Evolutionary conservation across 306 rosid genomes (phyloP).

Genomic region (Sindora glabra): DNA sequence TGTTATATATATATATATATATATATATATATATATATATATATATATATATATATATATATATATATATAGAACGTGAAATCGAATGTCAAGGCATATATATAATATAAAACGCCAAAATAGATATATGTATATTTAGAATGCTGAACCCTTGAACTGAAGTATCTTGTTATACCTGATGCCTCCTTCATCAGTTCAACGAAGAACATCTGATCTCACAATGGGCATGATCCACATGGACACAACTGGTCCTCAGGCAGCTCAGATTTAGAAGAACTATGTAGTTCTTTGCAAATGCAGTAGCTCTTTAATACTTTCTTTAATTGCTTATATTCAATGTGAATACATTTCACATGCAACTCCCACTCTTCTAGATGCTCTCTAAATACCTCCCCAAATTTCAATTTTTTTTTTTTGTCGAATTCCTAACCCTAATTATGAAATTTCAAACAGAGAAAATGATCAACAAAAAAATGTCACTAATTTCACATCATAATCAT

Average conservation of each 20-base stretch:
- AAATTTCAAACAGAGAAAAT: not conserved
- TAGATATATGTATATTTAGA: too few relatives aligned
- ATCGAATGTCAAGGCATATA: too few relatives aligned
- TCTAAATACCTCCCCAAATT: slow-evolving; percentile 58
- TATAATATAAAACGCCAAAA: too few relatives aligned
- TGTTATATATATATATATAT: too few relatives aligned
- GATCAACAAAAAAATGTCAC: too few relatives aligned
- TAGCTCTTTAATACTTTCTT: slow-evolving; percentile 82
- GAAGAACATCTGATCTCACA: slow-evolving; percentile 70
- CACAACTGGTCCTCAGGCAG: slow-evolving; percentile 23
- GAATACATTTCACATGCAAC: slow-evolving; percentile 43
- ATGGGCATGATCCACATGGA: slow-evolving; percentile 57
- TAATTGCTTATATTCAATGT: slow-evolving; percentile 62
- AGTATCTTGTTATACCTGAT: slow-evolving; percentile 58
- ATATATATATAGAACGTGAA: too few relatives aligned
- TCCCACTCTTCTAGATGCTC: slow-evolving; percentile 65
- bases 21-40: too few relatives aligned
- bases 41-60: too few relatives aligned
- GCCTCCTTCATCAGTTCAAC: slow-evolving; percentile 81
- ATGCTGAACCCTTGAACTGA: slow-evolving; percentile 62
- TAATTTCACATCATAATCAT: too few relatives aligned
- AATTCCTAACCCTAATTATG: slow-evolving; percentile 24
- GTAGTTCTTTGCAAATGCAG: slow-evolving; percentile 26
- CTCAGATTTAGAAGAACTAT: slow-evolving; percentile 17
- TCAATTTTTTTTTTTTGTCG: slow-evolving; percentile 29